phyloP scores from a whole-genome alignment of 2,329 filamentous ascomycete species.

The Ascochyta viciae-villosae region DNA sequence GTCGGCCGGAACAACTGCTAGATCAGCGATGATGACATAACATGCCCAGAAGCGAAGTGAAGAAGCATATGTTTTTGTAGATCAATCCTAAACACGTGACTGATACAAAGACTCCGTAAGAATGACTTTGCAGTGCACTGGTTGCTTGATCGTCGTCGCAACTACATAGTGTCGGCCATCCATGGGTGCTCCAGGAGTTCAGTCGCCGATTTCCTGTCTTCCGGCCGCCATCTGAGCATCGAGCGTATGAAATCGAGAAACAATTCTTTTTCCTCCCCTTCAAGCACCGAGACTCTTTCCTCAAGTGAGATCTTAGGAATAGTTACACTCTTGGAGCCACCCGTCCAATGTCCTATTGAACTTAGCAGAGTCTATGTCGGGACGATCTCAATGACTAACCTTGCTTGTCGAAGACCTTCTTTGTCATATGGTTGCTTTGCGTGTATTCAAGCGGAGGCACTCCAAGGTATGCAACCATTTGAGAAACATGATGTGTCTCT shows the following conservation, averaged over 20 bases:
- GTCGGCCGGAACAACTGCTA: conserved; percentile 22
- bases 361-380: conserved; percentile 23
- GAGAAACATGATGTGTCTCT: conserved; percentile 40
- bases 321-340: conserved; percentile 21
- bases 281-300: conserved; percentile 24
- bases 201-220: conserved; percentile 37
- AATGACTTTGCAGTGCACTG: conserved; percentile 27
- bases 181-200: conserved; percentile 34
- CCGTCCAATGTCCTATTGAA: conserved; percentile 27
- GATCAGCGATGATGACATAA: conserved; percentile 20
- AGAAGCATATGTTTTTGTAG: conserved; percentile 12
- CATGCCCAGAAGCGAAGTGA: conserved; percentile 23
- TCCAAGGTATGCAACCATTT: conserved; percentile 41
- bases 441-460: conserved; percentile 33
- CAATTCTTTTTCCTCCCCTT: conserved; percentile 35
- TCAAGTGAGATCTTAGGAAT: conserved; percentile 28
- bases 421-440: conserved; percentile 30
- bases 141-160: conserved; percentile 28
- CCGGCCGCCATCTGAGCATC: conserved; percentile 48
- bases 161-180: conserved; percentile 26
- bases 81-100: not conserved
- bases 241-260: conserved; percentile 47
- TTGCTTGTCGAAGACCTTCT: conserved; percentile 31
- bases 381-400: conserved; percentile 26
- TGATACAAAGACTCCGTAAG: conserved; percentile 22